Percentiles rank a stretch among this genome's conserved stretches.
These are phyloP conservation scores for Cyclocybe cylindracea DNA, from an alignment of 768 basidiomycete genomes.

Conservation along the genomic window DNA sequence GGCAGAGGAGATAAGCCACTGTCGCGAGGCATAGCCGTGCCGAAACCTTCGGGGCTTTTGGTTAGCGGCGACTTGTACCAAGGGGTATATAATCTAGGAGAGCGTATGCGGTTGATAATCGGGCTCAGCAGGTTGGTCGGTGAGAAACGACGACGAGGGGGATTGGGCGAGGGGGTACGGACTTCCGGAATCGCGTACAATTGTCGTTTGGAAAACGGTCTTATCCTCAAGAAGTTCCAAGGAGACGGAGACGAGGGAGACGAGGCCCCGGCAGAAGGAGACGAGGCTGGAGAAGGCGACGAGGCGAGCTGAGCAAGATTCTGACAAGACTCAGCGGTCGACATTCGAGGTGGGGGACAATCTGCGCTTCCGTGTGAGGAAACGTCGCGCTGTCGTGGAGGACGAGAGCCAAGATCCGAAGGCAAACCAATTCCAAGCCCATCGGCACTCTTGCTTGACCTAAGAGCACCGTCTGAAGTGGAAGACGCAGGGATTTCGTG, in stretches of 20 bases:
- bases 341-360: neutral
- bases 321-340: slow-evolving; percentile 4
- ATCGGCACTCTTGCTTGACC: slow-evolving; percentile 8
- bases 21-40: too few species aligned
- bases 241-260: neutral
- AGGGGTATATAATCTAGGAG: neutral
- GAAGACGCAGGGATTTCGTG: neutral
- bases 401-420: slow-evolving; percentile 11
- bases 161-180: slow-evolving; percentile 6
- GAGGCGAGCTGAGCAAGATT: slow-evolving; percentile 1
- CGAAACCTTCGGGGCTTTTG: too few species aligned
- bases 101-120: slow-evolving; percentile 4
- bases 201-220: slow-evolving; percentile 11
- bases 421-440: slow-evolving; percentile 17
- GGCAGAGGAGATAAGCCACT: too few species aligned
- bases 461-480: neutral
- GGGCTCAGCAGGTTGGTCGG: neutral
- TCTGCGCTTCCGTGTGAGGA: slow-evolving; percentile 1
- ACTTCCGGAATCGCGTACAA: slow-evolving; percentile 15
- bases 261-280: neutral
- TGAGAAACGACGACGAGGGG: neutral
- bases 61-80: neutral
- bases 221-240: slow-evolving; percentile 5
- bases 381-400: slow-evolving; percentile 5
- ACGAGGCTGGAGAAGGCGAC: slow-evolving; percentile 1